phyloP scores from a whole-genome alignment of 2,329 filamentous ascomycete genomes.

The Achaetomium macrosporum region DNA sequence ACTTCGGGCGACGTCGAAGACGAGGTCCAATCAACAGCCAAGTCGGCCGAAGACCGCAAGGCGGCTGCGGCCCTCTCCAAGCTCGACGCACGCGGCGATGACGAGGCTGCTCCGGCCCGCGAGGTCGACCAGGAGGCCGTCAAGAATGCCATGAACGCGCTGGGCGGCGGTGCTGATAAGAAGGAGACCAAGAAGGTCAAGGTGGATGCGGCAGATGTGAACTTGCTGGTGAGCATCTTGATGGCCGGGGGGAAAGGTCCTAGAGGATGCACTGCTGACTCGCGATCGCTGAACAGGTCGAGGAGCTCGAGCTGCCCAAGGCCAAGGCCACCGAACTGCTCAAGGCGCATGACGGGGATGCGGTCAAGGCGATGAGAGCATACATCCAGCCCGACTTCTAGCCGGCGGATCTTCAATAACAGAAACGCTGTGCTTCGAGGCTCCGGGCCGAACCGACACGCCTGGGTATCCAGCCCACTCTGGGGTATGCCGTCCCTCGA shows the following conservation, averaged over 20 bases:
- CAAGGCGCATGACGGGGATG: slow-evolving; percentile 64
- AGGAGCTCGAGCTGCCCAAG: slow-evolving; percentile 67
- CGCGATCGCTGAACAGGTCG: slow-evolving; percentile 40
- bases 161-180: slow-evolving; percentile 39
- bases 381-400: slow-evolving; percentile 35
- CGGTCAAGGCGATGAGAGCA: slow-evolving; percentile 59
- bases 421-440: not conserved
- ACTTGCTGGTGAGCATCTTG: slow-evolving; percentile 51
- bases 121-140: slow-evolving; percentile 65
- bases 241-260: no score
- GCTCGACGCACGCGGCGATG: slow-evolving; percentile 54
- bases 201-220: slow-evolving; percentile 66
- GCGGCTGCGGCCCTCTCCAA: slow-evolving; percentile 66
- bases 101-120: slow-evolving; percentile 39
- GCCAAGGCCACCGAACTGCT: slow-evolving; percentile 68
- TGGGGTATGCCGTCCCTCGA: no score
- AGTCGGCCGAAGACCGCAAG: slow-evolving; percentile 71
- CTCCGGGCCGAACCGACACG: no score
- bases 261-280: not conserved
- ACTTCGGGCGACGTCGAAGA: slow-evolving; percentile 54
- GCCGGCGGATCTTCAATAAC: not conserved
- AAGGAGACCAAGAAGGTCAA: slow-evolving; percentile 59
- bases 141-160: slow-evolving; percentile 63
- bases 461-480: no score
- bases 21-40: slow-evolving; percentile 46